phyloP scores from a whole-genome alignment of 257 asterid species.

The Solanum paucissectum region DNA sequence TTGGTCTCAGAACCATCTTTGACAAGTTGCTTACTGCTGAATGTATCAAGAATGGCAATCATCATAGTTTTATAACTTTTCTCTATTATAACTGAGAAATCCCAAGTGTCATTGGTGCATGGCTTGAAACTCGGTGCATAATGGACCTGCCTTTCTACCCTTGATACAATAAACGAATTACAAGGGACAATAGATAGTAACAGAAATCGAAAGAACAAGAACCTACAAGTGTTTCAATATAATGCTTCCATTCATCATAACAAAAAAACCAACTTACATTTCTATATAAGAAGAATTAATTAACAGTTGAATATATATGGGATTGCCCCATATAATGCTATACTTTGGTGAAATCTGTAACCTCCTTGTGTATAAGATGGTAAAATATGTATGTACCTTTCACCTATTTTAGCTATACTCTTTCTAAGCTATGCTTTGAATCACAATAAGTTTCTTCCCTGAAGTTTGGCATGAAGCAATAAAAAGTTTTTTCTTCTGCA shows the following conservation, averaged over 20 bases:
- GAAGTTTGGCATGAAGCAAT: neutral
- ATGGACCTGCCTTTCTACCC: neutral
- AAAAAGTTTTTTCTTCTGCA: neutral
- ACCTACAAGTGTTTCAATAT: neutral
- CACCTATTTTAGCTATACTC: conserved; percentile 4
- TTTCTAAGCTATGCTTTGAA: conserved; percentile 1
- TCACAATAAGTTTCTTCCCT: neutral
- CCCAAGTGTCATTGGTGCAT: neutral
- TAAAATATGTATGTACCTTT: conserved; percentile 1
- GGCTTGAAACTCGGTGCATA: neutral
- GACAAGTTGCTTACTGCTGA: neutral
- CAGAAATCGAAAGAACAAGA: neutral
- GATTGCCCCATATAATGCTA: neutral
- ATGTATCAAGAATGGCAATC: neutral
- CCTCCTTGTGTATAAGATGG: neutral
- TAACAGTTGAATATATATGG: neutral
- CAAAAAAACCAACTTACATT: neutral
- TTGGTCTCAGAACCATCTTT: neutral
- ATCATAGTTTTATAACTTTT: neutral
- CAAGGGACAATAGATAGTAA: neutral
- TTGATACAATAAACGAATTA: neutral
- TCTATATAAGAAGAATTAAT: neutral
- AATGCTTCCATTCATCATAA: neutral
- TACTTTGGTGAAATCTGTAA: neutral
- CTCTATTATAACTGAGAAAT: neutral